Evolutionary conservation across 1,139 yeast species (phyloP), one percentile per base, ranked within the genome.

Genomic region (Kurtzmaniella quercitrusa): DNA sequence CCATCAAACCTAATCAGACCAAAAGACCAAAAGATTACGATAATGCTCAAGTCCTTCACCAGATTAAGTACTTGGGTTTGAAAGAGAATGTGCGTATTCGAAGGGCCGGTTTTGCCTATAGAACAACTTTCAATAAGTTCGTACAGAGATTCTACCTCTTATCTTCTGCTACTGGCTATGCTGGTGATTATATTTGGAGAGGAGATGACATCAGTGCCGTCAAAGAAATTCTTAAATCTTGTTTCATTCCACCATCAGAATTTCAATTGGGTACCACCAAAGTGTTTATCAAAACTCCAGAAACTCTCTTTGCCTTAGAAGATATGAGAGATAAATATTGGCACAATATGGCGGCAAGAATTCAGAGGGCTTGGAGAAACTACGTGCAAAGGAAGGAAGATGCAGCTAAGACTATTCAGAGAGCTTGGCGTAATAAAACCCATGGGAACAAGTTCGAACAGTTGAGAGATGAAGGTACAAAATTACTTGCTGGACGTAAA

Each of bases 71-170:
- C 62, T 77, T 94, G 55, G 99, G 99, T 60, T 74, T 94, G 62
- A 94, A 93, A 59, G 98, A 94, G 64, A 94, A 94, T 63, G 98
- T 94, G 39, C 81, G 98, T 52, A 94, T 94, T 53, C 82, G 98
- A 71, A 85, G 98, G 70, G 98, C 99, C 0, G 99, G 99, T 42
- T 94, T 94, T 66, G 98, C 99, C 2, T 93, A 91, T 59, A 84
- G 99, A 67, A 96, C 95, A 50, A 88, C 97, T 0, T 94, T 91
- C 66, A 98, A 93, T 46, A 90, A 91, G 63, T 94, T 94, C 61
- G 97, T 90, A n/a, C 97, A 94, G 66, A 75, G 98, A 57, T 94
- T 94, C 62, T 93, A 89, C 62, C 68, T 94, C 45, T 72, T 94
- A 43, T 90, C 98, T 1, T 81, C 91, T 2, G 79, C 82, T 52